These are phyloP conservation scores for Podospora sp. DNA, from an alignment of 495 filamentous ascomycete species.

Conservation along the genomic window DNA sequence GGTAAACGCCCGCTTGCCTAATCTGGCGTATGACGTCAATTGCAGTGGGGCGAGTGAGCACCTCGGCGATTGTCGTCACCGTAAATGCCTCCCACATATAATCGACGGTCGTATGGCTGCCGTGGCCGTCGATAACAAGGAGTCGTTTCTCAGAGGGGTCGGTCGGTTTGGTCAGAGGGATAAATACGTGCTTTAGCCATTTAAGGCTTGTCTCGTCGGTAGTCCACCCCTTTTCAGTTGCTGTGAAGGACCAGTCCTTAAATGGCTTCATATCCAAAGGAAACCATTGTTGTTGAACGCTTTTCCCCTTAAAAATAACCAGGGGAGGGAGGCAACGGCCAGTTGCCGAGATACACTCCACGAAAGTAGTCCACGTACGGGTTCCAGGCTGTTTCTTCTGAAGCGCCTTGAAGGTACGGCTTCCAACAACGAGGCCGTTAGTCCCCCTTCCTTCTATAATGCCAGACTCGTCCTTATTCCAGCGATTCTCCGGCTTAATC, in stretches of 20 bases:
- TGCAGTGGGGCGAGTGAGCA: too few species aligned
- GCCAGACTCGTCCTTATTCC: slow-evolving; percentile 17
- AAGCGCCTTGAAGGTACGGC: not conserved
- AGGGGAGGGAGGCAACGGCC: not conserved
- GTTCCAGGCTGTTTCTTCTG: not conserved
- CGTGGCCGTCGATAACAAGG: slow-evolving; percentile 37
- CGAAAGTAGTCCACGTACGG: slow-evolving; percentile 2
- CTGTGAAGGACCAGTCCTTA: slow-evolving; percentile 12
- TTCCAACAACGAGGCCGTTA: slow-evolving; percentile 17
- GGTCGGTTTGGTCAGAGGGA: slow-evolving; percentile 20
- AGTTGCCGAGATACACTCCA: slow-evolving; percentile 20
- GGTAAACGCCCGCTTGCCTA: too few species aligned
- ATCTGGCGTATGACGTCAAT: too few species aligned
- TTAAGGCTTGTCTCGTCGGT: not conserved
- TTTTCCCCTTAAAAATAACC: slow-evolving; percentile 22
- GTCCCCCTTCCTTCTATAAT: slow-evolving; percentile 13
- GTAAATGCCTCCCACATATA: slow-evolving; percentile 18
- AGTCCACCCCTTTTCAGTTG: slow-evolving; percentile 20
- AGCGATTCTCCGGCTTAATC: slow-evolving; percentile 7
- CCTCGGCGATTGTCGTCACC: too few species aligned
- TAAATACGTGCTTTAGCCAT: slow-evolving; percentile 21
- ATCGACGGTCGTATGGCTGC: slow-evolving; percentile 21
- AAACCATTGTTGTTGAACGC: slow-evolving; percentile 24
- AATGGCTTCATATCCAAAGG: not conserved
- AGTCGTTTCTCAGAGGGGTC: slow-evolving; percentile 24